A percentile compares a stretch with the other conserved stretches of the same genome.
Conservation (phyloP, 2,329 filamentous ascomycete genomes). For the Chrysosporium keratinophilum region DNA sequence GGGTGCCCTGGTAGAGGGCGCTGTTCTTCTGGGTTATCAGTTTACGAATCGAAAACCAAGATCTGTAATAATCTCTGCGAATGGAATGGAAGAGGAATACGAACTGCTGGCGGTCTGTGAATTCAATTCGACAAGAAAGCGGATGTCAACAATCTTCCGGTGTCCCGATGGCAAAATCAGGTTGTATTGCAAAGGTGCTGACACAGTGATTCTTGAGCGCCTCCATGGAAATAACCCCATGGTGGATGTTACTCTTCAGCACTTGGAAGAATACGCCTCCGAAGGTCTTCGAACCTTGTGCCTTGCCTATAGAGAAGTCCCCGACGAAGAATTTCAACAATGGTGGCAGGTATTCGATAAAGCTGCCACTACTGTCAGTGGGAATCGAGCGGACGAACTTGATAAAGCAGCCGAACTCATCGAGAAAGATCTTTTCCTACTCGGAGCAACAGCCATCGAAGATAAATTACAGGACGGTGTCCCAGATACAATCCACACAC, state of each 20-base stretch:
- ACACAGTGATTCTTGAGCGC: slow-evolving; percentile 93
- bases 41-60: slow-evolving; percentile 86
- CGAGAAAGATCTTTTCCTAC: slow-evolving; percentile 78
- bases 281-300: slow-evolving; percentile 92
- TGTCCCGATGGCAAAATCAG: slow-evolving; percentile 93
- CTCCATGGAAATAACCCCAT: slow-evolving; percentile 72
- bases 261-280: slow-evolving; percentile 96
- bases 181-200: slow-evolving; percentile 90
- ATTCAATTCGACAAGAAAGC: slow-evolving; percentile 94
- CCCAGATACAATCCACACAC: slow-evolving; percentile 92
- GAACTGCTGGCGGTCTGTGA: slow-evolving; percentile 94
- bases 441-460: slow-evolving; percentile 94
- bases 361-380: slow-evolving; percentile 79
- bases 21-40: slow-evolving; percentile 71
- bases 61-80: slow-evolving; percentile 71
- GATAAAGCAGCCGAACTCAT: slow-evolving; percentile 96
- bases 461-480: slow-evolving; percentile 95
- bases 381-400: slow-evolving; percentile 84
- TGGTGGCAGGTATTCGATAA: slow-evolving; percentile 82
- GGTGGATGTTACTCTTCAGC: slow-evolving; percentile 79
- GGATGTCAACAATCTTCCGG: slow-evolving; percentile 95
- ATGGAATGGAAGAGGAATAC: slow-evolving; percentile 65
- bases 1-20: slow-evolving; percentile 89
- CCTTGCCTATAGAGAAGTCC: slow-evolving; percentile 83
- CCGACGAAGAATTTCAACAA: slow-evolving; percentile 77